Conservation (phyloP, 148 eudicot species). For the Persicaria maculosa region DNA sequence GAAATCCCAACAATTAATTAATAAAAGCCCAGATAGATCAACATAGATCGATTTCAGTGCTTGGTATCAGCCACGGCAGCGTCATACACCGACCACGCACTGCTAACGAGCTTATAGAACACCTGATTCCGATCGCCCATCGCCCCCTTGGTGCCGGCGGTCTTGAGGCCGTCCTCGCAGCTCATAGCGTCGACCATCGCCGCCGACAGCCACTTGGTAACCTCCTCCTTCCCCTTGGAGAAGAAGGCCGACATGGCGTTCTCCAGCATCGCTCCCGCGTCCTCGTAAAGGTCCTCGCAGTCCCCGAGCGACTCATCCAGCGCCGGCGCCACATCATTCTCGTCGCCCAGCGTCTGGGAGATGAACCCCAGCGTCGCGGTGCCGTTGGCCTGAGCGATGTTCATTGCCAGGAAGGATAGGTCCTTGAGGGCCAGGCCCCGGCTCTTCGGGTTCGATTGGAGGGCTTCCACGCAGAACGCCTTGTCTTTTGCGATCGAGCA, state of each 20-base stretch:
- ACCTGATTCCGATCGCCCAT: conserved; percentile 22
- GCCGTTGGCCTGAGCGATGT: conserved; percentile 17
- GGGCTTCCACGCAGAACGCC: conserved; percentile 19
- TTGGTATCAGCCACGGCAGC: not conserved
- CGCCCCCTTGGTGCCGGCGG: not conserved
- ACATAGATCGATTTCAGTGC: not conserved
- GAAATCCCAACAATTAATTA: not conserved
- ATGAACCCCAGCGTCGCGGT: conserved; percentile 13
- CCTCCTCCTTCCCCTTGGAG: conserved; percentile 21
- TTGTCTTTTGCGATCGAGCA: not conserved
- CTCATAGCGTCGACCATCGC: conserved; percentile 22
- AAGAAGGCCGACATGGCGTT: conserved; percentile 33
- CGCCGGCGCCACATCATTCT: conserved; percentile 13
- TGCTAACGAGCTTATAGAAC: conserved; percentile 18
- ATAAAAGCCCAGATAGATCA: not conserved
- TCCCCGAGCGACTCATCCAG: conserved; percentile 28
- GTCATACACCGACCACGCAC: conserved; percentile 4
- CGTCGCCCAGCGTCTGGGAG: conserved; percentile 18
- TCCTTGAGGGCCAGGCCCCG: conserved; percentile 23
- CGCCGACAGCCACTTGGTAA: conserved; percentile 22
- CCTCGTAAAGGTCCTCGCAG: conserved; percentile 28
- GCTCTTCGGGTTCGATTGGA: conserved; percentile 21
- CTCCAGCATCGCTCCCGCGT: conserved; percentile 34
- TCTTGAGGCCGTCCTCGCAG: conserved; percentile 21
- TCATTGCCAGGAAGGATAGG: conserved; percentile 30